phyloP scores from a whole-genome alignment of 176 grass and related monocot species.

The Triticum monococcum region DNA sequence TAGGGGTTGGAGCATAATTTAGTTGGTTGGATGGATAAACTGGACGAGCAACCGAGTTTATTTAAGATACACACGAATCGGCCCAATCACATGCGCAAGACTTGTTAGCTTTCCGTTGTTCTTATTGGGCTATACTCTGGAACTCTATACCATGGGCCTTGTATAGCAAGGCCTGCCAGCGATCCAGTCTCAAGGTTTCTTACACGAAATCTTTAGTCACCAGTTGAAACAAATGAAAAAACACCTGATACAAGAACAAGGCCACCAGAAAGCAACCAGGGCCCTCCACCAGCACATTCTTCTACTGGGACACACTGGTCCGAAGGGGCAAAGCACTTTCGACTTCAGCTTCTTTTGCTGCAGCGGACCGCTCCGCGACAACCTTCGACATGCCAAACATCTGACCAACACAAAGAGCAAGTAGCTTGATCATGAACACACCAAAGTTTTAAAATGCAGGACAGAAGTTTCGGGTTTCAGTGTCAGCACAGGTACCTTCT shows the following conservation, averaged over 20 bases:
- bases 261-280: not conserved
- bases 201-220: not conserved
- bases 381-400: slow-evolving; percentile 97
- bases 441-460: not conserved
- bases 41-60: too few relatives aligned
- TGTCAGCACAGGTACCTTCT: slow-evolving; percentile 48
- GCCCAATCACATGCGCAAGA: too few relatives aligned
- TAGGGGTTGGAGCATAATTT: too few relatives aligned
- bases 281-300: not conserved
- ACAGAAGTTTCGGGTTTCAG: not conserved
- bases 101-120: too few relatives aligned
- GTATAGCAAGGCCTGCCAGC: not conserved
- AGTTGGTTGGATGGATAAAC: too few relatives aligned
- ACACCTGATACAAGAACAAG: not conserved
- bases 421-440: not conserved
- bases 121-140: too few relatives aligned
- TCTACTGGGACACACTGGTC: slow-evolving; percentile 71
- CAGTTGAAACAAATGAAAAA: not conserved
- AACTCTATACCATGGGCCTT: not conserved
- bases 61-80: too few relatives aligned
- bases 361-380: slow-evolving; percentile 51
- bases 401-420: slow-evolving; percentile 23
- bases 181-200: not conserved
- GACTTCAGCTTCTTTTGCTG: slow-evolving; percentile 60
- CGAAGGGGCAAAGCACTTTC: slow-evolving; percentile 77